These are phyloP conservation scores for Verticillium longisporum DNA, from an alignment of 2,329 filamentous ascomycete species.

Conservation along the genomic window DNA sequence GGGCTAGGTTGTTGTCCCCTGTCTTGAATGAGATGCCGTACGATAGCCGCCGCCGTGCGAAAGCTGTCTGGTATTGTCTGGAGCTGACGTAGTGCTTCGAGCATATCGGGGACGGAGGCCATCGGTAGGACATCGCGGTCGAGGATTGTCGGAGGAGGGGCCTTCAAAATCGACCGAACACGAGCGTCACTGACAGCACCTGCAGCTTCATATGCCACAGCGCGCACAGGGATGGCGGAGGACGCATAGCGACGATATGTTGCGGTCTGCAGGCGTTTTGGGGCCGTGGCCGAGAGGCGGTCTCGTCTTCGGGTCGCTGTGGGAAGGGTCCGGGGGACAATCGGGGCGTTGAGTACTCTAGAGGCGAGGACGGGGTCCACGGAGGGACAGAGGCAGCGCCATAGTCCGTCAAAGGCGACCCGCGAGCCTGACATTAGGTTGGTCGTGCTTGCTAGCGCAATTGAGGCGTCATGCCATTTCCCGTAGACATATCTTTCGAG, in stretches of 20 bases:
- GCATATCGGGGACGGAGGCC: slow-evolving; percentile 30
- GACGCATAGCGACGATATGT: not conserved
- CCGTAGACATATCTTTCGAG: not conserved
- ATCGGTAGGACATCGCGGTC: slow-evolving; percentile 5
- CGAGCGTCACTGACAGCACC: slow-evolving; percentile 4
- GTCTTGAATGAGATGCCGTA: slow-evolving; percentile 52
- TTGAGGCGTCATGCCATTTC: not conserved
- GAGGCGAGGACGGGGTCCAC: slow-evolving; percentile 33
- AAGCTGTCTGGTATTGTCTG: slow-evolving; percentile 29
- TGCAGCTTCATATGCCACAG: slow-evolving; percentile 1
- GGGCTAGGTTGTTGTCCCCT: slow-evolving; percentile 47
- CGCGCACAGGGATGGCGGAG: not conserved
- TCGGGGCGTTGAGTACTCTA: slow-evolving; percentile 18
- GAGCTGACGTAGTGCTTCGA: slow-evolving; percentile 38
- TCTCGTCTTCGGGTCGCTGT: not conserved
- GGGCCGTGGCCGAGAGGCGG: not conserved
- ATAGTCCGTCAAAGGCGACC: slow-evolving; percentile 49
- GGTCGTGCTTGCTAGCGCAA: not conserved
- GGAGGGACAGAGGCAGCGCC: slow-evolving; percentile 56
- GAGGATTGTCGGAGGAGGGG: slow-evolving; percentile 15
- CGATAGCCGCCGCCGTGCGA: slow-evolving; percentile 33
- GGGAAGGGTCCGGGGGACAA: slow-evolving; percentile 9
- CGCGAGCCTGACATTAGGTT: slow-evolving; percentile 26
- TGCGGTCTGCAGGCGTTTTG: not conserved
- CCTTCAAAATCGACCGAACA: not conserved